Conservation (phyloP, 2,329 filamentous ascomycete genomes). For the Monosporascus sp. region DNA sequence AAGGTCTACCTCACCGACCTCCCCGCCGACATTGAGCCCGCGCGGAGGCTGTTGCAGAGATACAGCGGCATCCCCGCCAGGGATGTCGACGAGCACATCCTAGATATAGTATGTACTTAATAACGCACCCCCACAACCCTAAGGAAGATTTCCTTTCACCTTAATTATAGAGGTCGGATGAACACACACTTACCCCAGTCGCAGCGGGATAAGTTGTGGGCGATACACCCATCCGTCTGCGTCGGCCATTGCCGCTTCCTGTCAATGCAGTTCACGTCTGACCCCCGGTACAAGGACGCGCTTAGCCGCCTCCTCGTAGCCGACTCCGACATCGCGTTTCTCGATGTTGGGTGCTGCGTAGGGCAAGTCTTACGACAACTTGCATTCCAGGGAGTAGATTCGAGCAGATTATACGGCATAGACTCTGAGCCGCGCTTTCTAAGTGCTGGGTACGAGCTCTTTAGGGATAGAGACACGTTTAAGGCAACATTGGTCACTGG, state of each 20-base stretch:
- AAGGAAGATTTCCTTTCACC: background rate
- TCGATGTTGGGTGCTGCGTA: slow-evolving; percentile 48
- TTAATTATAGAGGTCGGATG: background rate
- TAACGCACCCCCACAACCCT: background rate
- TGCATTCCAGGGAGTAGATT: slow-evolving; percentile 43
- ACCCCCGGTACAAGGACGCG: slow-evolving; percentile 38
- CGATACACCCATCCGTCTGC: slow-evolving; percentile 37
- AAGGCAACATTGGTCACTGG: slow-evolving; percentile 44
- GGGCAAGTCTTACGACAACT: slow-evolving; percentile 47
- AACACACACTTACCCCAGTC: background rate
- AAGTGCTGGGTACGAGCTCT: slow-evolving; percentile 58
- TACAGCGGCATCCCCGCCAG: slow-evolving; percentile 23
- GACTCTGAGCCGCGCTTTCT: slow-evolving; percentile 48
- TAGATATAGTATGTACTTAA: slow-evolving; percentile 19
- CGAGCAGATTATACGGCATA: slow-evolving; percentile 42
- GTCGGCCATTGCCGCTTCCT: slow-evolving; percentile 48
- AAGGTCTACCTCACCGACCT: slow-evolving; percentile 21
- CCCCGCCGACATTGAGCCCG: slow-evolving; percentile 22
- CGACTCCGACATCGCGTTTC: slow-evolving; percentile 34
- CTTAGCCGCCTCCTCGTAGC: slow-evolving; percentile 36
- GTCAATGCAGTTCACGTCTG: slow-evolving; percentile 34
- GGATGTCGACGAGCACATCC: slow-evolving; percentile 24
- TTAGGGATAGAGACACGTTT: slow-evolving; percentile 49
- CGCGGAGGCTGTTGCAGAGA: slow-evolving; percentile 17
- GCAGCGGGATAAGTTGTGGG: slow-evolving; percentile 43